Conservation (phyloP, 257 asterid genomes). For the Thymus mandschuricus region DNA sequence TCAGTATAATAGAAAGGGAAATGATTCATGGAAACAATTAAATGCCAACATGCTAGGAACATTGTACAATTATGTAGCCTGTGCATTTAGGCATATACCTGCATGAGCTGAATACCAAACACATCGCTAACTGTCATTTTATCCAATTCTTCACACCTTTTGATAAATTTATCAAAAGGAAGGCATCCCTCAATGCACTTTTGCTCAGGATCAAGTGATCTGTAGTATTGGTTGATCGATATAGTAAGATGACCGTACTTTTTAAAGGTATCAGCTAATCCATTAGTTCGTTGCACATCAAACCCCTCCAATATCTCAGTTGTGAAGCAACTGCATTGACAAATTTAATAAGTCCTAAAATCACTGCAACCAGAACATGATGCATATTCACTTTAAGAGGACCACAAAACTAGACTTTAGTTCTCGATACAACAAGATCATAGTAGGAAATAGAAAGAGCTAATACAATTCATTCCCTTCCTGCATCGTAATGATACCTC, state of each 20-base stretch:
- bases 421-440: slow-evolving; percentile 24
- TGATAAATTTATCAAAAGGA: slow-evolving; percentile 65
- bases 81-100: slow-evolving; percentile 50
- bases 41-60: slow-evolving; percentile 13
- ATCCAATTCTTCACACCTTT: slow-evolving; percentile 78
- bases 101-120: slow-evolving; percentile 97
- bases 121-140: slow-evolving; percentile 89
- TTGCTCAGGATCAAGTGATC: slow-evolving; percentile 54
- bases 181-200: slow-evolving; percentile 55
- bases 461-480: slow-evolving; percentile 3
- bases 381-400: slow-evolving; percentile 17
- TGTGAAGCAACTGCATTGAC: slow-evolving; percentile 81
- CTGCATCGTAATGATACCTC: slow-evolving; percentile 10
- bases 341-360: slow-evolving; percentile 28
- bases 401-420: slow-evolving; percentile 1
- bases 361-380: slow-evolving; percentile 17
- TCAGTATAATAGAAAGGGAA: not conserved
- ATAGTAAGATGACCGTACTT: slow-evolving; percentile 86
- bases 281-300: slow-evolving; percentile 87
- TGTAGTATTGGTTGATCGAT: slow-evolving; percentile 74
- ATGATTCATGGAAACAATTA: slow-evolving; percentile 18
- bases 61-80: slow-evolving; percentile 7
- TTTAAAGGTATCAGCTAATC: slow-evolving; percentile 86
- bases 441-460: not conserved
- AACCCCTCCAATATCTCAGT: slow-evolving; percentile 98